These are phyloP conservation scores for Populus euphratica DNA, from an alignment of 345 rosid species.

Conservation along the genomic window DNA sequence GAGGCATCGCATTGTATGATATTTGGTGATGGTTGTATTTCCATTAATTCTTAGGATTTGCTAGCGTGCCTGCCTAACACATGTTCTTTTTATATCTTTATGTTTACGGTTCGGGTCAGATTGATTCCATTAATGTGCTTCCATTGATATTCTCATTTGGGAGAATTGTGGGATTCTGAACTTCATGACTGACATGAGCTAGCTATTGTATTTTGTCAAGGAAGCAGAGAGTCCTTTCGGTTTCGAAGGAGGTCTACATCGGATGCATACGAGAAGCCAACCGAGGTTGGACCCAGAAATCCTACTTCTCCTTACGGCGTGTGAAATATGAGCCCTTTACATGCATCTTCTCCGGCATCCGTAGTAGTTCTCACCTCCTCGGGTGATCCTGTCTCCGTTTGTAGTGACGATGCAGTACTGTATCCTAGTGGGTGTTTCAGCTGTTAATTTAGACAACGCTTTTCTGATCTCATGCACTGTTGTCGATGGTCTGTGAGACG, in stretches of 20 bases:
- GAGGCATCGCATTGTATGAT: no score
- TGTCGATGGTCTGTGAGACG: neutral
- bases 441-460: neutral
- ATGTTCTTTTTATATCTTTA: neutral
- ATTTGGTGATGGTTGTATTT: no score
- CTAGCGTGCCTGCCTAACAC: no score
- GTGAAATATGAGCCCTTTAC: slow-evolving; percentile 42
- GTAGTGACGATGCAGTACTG: neutral
- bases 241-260: slow-evolving; percentile 77
- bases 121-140: neutral
- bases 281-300: slow-evolving; percentile 63
- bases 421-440: neutral
- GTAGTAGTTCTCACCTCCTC: neutral
- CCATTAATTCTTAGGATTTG: no score
- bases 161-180: neutral
- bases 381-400: neutral
- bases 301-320: slow-evolving; percentile 77
- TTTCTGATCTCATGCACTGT: neutral
- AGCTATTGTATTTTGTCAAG: slow-evolving; percentile 19
- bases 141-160: neutral
- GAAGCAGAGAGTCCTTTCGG: slow-evolving; percentile 71
- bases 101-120: neutral
- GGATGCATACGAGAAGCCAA: slow-evolving; percentile 65
- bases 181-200: neutral
- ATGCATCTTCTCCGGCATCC: neutral